These are phyloP conservation scores for Naganishia friedmannii DNA, from an alignment of 768 basidiomycete species.

Conservation along the genomic window DNA sequence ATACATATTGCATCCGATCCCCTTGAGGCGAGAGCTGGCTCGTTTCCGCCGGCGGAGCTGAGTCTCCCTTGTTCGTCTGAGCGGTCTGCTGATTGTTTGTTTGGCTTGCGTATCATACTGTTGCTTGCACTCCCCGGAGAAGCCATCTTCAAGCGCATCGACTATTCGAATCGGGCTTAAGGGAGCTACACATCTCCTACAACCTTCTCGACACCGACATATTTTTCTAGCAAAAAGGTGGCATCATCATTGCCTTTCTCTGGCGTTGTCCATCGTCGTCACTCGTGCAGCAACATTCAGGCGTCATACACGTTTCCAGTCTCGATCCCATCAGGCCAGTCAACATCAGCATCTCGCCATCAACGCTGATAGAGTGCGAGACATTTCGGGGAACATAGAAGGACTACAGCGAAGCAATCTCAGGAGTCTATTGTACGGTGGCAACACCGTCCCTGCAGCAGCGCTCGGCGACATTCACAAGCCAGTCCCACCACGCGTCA, in stretches of 20 bases:
- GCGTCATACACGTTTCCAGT: neutral
- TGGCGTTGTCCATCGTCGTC: neutral
- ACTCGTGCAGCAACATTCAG: neutral
- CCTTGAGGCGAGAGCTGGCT: slow-evolving; percentile 9
- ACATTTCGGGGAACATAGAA: neutral
- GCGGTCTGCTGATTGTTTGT: neutral
- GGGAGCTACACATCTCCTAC: neutral
- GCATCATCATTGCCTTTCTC: neutral
- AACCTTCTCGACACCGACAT: neutral
- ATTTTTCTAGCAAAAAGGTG: neutral
- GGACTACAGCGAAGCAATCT: neutral
- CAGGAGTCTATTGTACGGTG: neutral
- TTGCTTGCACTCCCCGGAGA: neutral
- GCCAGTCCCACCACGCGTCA: neutral
- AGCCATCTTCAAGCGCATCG: neutral
- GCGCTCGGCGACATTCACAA: no score
- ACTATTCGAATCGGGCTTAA: neutral
- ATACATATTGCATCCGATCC: neutral
- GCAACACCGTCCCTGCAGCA: no score
- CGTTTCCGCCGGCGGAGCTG: neutral
- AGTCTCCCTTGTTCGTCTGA: neutral
- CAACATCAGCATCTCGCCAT: neutral
- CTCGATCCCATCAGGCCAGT: neutral
- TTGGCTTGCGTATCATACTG: slow-evolving; percentile 16
- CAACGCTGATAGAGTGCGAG: neutral